Evolutionary conservation across 164 flowering plant species (phyloP).

Genomic region (Hamamelis virginiana): DNA sequence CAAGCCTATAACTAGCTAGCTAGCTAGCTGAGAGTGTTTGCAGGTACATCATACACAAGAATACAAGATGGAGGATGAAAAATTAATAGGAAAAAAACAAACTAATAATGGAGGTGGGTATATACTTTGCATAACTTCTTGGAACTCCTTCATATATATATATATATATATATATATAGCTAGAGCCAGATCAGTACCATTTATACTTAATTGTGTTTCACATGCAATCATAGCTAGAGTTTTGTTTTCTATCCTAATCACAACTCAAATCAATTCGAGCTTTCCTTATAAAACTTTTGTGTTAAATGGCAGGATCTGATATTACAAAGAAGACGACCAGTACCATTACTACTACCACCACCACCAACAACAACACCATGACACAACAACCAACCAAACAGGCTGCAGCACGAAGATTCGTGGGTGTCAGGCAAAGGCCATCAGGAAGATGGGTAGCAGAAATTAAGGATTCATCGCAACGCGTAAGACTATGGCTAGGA

Average conservation of each 20-base stretch:
- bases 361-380: constrained; percentile 9
- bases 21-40: background rate
- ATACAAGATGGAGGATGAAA: background rate
- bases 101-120: constrained; percentile 8
- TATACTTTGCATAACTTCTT: background rate
- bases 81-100: constrained; percentile 7
- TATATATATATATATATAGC: background rate
- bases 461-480: constrained; percentile 76
- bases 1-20: too few relatives aligned
- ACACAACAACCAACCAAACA: constrained; percentile 21
- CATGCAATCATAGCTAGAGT: background rate
- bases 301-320: constrained; percentile 22
- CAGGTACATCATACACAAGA: background rate
- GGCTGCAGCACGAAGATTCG: constrained; percentile 34
- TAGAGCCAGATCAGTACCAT: background rate
- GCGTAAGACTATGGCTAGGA: constrained; percentile 69
- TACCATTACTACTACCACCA: constrained; percentile 8
- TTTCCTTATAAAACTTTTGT: background rate
- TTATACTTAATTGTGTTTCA: background rate
- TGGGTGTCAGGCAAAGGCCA: constrained; percentile 73
- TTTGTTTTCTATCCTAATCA: background rate
- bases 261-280: background rate
- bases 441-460: constrained; percentile 89
- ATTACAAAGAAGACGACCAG: constrained; percentile 5
- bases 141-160: background rate